These are phyloP conservation scores for Naganishia randhawae DNA, from an alignment of 768 basidiomycete genomes.

Conservation along the genomic window DNA sequence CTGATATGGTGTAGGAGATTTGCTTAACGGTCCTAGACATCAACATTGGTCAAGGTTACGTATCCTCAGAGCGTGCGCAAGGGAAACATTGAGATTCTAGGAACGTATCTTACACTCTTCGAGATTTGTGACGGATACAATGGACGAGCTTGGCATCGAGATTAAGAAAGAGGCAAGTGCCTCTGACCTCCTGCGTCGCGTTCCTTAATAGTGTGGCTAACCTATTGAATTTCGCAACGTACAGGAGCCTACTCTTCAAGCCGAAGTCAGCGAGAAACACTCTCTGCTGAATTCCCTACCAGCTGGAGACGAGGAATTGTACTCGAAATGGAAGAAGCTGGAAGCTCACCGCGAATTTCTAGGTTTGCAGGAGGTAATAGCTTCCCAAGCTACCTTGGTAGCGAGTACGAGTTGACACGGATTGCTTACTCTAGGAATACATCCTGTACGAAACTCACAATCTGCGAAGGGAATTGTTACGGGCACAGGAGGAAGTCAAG, in stretches of 20 bases:
- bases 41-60: neutral
- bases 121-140: constrained; percentile 47
- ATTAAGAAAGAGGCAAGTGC: constrained; percentile 70
- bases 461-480: constrained; percentile 93
- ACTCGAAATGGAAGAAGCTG: constrained; percentile 95
- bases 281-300: constrained; percentile 81
- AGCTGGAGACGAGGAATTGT: constrained; percentile 72
- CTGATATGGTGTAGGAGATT: too few species aligned
- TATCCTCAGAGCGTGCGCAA: neutral
- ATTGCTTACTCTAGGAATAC: constrained; percentile 73
- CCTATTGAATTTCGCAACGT: neutral
- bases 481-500: constrained; percentile 98
- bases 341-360: constrained; percentile 92
- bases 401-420: neutral
- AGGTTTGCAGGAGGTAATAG: constrained; percentile 54
- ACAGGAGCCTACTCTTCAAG: constrained; percentile 85
- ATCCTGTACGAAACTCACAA: constrained; percentile 99
- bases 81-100: neutral
- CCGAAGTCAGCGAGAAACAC: constrained; percentile 82
- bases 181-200: neutral
- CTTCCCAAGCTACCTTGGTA: neutral
- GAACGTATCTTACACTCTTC: neutral
- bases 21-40: too few species aligned
- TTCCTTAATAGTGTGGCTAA: neutral
- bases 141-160: constrained; percentile 89